phyloP scores from a whole-genome alignment of 192 early-diverging fungal genomes.

The Backusella circina region DNA sequence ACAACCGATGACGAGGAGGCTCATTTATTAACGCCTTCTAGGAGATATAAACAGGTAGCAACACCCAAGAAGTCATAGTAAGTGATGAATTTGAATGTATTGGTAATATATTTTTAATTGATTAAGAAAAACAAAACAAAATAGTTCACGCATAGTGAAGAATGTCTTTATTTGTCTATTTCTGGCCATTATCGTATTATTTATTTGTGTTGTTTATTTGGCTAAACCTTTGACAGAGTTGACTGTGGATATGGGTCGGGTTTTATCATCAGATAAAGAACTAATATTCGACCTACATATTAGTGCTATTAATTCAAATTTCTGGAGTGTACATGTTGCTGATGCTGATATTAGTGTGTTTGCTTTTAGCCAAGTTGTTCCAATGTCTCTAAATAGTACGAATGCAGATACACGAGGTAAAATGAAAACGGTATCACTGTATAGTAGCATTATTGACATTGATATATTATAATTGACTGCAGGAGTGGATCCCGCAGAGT shows the following conservation, averaged over 20 bases:
- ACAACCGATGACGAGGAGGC: slow-evolving; percentile 28
- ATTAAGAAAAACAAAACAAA: neutral
- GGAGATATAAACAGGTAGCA: neutral
- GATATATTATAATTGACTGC: neutral
- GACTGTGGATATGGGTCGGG: slow-evolving; percentile 43
- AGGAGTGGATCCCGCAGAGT: slow-evolving; percentile 33
- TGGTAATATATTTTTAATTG: neutral
- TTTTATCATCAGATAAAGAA: slow-evolving; percentile 64
- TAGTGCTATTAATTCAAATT: slow-evolving; percentile 50
- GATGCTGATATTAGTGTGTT: slow-evolving; percentile 60
- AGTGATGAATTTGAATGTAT: neutral
- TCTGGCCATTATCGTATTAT: neutral
- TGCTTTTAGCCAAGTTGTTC: slow-evolving; percentile 45
- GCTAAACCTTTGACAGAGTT: slow-evolving; percentile 17
- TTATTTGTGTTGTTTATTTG: slow-evolving; percentile 1
- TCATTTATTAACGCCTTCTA: slow-evolving; percentile 2
- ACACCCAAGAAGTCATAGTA: neutral
- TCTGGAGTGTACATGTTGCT: slow-evolving; percentile 52
- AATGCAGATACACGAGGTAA: slow-evolving; percentile 4
- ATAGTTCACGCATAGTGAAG: slow-evolving; percentile 6
- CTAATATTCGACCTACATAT: slow-evolving; percentile 63
- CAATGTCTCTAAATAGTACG: neutral
- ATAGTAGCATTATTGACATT: neutral
- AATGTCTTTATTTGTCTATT: neutral
- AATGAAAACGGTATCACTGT: neutral